A percentile compares a stretch with the other conserved stretches of the same genome.
Evolutionary conservation across 2,329 filamentous ascomycete species (phyloP).

Genomic region (Cordyceps farinosa): DNA sequence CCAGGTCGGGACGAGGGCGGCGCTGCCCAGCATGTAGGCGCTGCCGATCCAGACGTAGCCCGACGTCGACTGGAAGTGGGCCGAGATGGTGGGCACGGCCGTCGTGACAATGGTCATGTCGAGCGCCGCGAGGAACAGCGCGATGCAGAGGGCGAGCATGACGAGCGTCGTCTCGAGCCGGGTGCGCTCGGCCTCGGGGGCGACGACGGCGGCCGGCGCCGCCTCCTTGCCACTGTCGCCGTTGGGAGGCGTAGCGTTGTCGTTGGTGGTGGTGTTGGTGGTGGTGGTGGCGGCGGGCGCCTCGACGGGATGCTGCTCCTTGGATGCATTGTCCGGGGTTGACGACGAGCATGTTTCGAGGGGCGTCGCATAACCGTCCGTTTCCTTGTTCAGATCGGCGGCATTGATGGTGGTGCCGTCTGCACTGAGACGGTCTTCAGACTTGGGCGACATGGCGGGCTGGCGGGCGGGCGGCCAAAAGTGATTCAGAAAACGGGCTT

Average conservation of each 20-base stretch:
- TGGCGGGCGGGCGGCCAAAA: background rate
- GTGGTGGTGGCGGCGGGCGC: background rate
- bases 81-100: conserved; percentile 62
- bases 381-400: background rate
- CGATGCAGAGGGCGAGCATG: conserved; percentile 40
- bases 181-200: conserved; percentile 36
- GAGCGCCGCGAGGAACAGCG: conserved; percentile 52
- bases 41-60: conserved; percentile 78
- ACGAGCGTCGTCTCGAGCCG: conserved; percentile 37
- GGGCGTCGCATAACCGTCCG: background rate
- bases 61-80: conserved; percentile 59
- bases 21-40: conserved; percentile 68
- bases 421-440: background rate
- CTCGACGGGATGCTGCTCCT: background rate
- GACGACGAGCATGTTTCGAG: background rate
- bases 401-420: conserved; percentile 11
- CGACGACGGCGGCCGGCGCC: background rate
- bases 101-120: conserved; percentile 64
- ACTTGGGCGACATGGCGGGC: conserved; percentile 1
- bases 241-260: background rate
- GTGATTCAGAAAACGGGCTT: background rate
- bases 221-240: background rate
- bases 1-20: conserved; percentile 66
- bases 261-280: background rate
- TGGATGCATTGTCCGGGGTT: background rate